These are phyloP conservation scores for Cladorrhinum sp. DNA, from an alignment of 2,329 filamentous ascomycete species.

Conservation along the genomic window DNA sequence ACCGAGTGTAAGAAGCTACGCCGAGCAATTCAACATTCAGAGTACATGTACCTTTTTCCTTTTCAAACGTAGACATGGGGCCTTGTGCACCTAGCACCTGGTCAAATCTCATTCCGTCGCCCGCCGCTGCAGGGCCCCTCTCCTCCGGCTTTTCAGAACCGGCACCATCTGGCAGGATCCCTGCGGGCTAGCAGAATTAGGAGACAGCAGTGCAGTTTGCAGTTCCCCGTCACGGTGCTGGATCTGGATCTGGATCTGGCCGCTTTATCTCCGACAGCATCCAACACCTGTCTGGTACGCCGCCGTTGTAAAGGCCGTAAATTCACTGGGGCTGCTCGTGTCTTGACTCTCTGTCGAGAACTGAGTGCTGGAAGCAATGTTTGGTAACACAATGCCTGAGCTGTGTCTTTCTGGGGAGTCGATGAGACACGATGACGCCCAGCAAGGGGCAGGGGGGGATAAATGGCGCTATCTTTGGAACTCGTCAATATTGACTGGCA, in stretches of 20 bases:
- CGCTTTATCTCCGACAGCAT: slow-evolving; percentile 14
- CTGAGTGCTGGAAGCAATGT: not conserved
- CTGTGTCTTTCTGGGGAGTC: slow-evolving; percentile 1
- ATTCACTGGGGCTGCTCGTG: not conserved
- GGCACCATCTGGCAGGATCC: not conserved
- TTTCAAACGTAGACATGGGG: too few relatives aligned
- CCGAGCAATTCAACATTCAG: too few relatives aligned
- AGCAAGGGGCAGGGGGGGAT: slow-evolving; percentile 4
- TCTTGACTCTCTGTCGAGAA: slow-evolving; percentile 1
- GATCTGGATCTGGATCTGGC: not conserved
- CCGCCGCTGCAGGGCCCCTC: not conserved
- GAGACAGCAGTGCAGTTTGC: slow-evolving; percentile 2
- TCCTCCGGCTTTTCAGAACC: not conserved
- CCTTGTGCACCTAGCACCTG: not conserved
- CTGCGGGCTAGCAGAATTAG: not conserved
- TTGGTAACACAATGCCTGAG: slow-evolving; percentile 6
- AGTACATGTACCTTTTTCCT: too few relatives aligned
- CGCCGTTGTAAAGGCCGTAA: slow-evolving; percentile 20
- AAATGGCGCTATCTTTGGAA: slow-evolving; percentile 6
- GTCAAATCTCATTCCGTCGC: not conserved
- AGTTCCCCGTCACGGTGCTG: slow-evolving; percentile 1
- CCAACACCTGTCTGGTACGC: slow-evolving; percentile 11
- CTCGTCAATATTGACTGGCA: slow-evolving; percentile 12
- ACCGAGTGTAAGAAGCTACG: too few relatives aligned
- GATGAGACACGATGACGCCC: slow-evolving; percentile 16